A percentile compares a stretch with the other conserved stretches of the same genome.
These are phyloP conservation scores for Kodamaea lidongshanica DNA, from an alignment of 805 yeast genomes.

Conservation along the genomic window DNA sequence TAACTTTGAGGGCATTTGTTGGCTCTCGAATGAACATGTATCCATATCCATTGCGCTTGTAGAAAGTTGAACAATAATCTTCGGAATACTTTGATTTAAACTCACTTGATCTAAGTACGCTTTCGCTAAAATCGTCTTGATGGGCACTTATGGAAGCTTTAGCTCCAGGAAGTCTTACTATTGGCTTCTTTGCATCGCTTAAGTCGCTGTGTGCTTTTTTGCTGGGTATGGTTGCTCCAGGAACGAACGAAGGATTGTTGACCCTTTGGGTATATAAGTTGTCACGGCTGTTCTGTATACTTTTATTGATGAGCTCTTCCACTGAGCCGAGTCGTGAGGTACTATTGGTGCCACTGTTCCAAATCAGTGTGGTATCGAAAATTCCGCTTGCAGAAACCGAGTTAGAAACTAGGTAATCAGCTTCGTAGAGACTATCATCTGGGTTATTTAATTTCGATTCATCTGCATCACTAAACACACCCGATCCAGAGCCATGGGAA, in stretches of 20 bases:
- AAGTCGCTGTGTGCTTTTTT: constrained; percentile 1
- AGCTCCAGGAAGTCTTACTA: constrained; percentile 1
- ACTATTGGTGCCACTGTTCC: constrained; percentile 7
- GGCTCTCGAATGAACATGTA: constrained; percentile 33
- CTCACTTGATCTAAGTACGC: constrained; percentile 6
- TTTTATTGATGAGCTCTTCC: constrained; percentile 4
- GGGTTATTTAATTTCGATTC: too few species aligned
- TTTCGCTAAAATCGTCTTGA: constrained; percentile 6
- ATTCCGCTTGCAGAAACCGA: too few species aligned
- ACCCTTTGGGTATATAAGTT: constrained; percentile 13
- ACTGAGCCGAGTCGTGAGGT: constrained; percentile 4
- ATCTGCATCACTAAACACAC: too few species aligned
- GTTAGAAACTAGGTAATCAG: too few species aligned
- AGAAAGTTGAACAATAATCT: constrained; percentile 26
- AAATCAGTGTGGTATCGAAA: too few species aligned
- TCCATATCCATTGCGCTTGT: constrained; percentile 27
- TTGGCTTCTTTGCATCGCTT: constrained; percentile 1
- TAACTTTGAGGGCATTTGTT: constrained; percentile 22
- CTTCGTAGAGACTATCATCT: too few species aligned
- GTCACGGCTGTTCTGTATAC: constrained; percentile 2
- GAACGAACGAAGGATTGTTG: constrained; percentile 15
- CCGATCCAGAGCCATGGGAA: too few species aligned
- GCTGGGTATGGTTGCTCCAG: not conserved
- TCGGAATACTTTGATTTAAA: constrained; percentile 7
- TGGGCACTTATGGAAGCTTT: too few species aligned